Evolutionary conservation across 2,329 filamentous ascomycete species (phyloP).

Genomic region (Phialemonium atrogriseum): DNA sequence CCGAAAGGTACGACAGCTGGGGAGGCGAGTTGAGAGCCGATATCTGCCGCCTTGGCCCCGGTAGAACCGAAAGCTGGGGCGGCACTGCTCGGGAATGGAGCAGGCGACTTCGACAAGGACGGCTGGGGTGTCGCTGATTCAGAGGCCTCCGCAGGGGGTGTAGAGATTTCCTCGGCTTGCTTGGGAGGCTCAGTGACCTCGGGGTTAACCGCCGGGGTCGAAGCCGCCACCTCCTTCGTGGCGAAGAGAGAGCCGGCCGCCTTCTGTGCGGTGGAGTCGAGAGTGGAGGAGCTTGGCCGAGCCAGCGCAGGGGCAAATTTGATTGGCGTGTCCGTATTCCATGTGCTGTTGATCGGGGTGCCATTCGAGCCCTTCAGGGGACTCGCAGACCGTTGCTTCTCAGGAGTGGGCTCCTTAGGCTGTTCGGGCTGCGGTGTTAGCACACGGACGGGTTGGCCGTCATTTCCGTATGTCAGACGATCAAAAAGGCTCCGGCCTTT

Average conservation of each 20-base stretch:
- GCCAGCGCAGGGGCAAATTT: conserved; percentile 34
- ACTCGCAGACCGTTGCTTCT: conserved; percentile 35
- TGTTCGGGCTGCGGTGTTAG: conserved; percentile 20
- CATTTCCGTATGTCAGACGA: conserved; percentile 40
- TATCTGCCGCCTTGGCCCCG: no score
- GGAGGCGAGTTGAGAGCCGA: no score
- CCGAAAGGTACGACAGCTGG: no score
- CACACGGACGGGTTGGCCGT: conserved; percentile 40
- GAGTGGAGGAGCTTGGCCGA: conserved; percentile 17
- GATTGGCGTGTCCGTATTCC: conserved; percentile 42
- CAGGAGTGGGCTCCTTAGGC: conserved; percentile 18
- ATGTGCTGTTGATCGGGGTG: conserved; percentile 33
- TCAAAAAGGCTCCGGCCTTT: conserved; percentile 47
- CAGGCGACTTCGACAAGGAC: no score
- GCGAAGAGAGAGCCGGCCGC: conserved; percentile 21
- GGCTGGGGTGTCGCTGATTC: conserved; percentile 6
- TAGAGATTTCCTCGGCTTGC: conserved; percentile 9
- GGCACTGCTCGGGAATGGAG: no score
- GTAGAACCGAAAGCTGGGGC: no score
- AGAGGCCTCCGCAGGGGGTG: conserved; percentile 5
- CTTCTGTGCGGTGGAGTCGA: conserved; percentile 25
- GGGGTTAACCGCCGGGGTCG: conserved; percentile 18
- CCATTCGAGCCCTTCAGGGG: conserved; percentile 28
- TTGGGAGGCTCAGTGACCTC: conserved; percentile 9
- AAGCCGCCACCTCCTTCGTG: conserved; percentile 18